Evolutionary conservation across 2,329 filamentous ascomycete genomes (phyloP).

Genomic region (Remersonia thermophila): DNA sequence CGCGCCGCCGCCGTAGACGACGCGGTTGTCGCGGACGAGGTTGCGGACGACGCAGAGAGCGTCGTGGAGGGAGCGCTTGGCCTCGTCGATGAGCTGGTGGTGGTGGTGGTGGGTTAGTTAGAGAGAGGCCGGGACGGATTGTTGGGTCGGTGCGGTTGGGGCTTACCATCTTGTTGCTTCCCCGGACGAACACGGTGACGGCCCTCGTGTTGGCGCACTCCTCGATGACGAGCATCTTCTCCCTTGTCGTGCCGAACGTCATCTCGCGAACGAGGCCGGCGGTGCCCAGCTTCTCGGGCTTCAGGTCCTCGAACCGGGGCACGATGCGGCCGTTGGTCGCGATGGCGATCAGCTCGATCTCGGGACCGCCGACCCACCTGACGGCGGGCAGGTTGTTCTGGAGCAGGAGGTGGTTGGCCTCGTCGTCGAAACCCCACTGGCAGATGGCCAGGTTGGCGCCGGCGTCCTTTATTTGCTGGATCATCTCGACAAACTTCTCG

Average conservation of each 20-base stretch:
- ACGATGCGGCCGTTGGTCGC: constrained; percentile 97
- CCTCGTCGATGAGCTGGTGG: constrained; percentile 87
- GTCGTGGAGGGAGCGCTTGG: constrained; percentile 93
- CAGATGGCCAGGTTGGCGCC: constrained; percentile 96
- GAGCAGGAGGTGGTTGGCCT: constrained; percentile 92
- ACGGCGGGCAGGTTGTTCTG: constrained; percentile 95
- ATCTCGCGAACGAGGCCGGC: constrained; percentile 89
- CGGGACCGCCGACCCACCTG: constrained; percentile 93
- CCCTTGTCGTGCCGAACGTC: constrained; percentile 90
- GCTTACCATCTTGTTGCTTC: constrained; percentile 97
- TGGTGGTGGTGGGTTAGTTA: constrained; percentile 9
- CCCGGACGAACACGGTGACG: constrained; percentile 90
- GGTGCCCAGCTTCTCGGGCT: constrained; percentile 75
- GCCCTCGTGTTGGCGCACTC: constrained; percentile 96
- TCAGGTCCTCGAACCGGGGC: constrained; percentile 90
- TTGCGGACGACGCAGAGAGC: constrained; percentile 96
- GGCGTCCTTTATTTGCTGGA: constrained; percentile 92
- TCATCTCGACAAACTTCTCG: constrained; percentile 97
- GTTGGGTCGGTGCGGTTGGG: constrained; percentile 4
- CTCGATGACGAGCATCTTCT: constrained; percentile 99
- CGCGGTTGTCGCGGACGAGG: constrained; percentile 86
- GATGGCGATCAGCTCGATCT: constrained; percentile 97
- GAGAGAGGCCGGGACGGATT: background rate
- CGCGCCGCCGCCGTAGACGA: constrained; percentile 93
- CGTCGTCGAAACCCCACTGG: constrained; percentile 99